These are phyloP conservation scores for Tubosaeta sp. DNA, from an alignment of 768 basidiomycete genomes.

Conservation along the genomic window DNA sequence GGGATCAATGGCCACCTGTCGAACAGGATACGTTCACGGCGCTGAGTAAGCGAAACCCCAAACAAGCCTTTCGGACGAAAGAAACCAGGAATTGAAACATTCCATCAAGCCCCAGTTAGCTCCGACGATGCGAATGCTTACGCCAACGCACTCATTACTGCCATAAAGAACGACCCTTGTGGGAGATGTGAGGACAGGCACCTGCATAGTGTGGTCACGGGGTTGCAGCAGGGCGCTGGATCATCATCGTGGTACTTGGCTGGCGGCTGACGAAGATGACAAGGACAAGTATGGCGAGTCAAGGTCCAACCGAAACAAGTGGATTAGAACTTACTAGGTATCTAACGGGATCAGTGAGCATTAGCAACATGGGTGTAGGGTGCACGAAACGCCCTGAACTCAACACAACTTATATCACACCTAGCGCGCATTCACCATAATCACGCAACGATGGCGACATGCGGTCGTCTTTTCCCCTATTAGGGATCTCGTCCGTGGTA, in stretches of 20 bases:
- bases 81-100: neutral
- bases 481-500: neutral
- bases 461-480: neutral
- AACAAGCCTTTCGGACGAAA: neutral
- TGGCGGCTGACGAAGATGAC: neutral
- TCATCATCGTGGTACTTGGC: neutral
- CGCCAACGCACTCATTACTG: neutral
- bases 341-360: neutral
- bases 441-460: slow-evolving; percentile 12
- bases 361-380: neutral
- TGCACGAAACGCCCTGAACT: too few species aligned
- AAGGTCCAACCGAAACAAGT: neutral
- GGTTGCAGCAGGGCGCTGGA: neutral
- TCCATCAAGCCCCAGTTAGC: neutral
- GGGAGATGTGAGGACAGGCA: neutral
- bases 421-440: neutral
- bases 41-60: slow-evolving; percentile 16
- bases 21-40: neutral
- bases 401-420: neutral
- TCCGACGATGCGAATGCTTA: neutral
- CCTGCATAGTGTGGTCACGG: neutral
- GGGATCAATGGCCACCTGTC: neutral
- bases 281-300: neutral
- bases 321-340: neutral
- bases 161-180: neutral